A percentile compares a stretch with the other conserved stretches of the same genome.
Evolutionary conservation across 805 yeast genomes (phyloP).

Genomic region (Kuraishia floccosa): DNA sequence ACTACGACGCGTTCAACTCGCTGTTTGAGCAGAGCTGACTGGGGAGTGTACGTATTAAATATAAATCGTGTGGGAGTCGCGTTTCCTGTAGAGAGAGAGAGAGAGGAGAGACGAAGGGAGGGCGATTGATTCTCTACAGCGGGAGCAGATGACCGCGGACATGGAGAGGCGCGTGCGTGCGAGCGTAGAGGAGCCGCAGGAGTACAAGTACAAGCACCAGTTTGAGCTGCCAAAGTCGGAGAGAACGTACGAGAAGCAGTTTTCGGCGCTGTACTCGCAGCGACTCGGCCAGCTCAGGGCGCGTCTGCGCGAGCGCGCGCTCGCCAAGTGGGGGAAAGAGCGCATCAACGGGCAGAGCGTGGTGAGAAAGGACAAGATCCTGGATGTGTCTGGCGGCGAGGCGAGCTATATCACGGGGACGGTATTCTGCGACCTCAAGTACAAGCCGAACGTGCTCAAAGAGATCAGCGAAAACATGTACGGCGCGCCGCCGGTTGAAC

Average conservation of each 20-base stretch:
- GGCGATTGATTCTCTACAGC: too few relatives aligned
- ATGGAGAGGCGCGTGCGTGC: too few relatives aligned
- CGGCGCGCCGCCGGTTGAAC: conserved; percentile 29
- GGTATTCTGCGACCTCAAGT: conserved; percentile 69
- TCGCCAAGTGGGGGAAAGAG: conserved; percentile 26
- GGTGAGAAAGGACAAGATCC: conserved; percentile 29
- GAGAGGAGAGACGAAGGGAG: too few relatives aligned
- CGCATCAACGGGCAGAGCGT: conserved; percentile 21
- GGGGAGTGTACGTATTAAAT: too few relatives aligned
- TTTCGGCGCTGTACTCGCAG: conserved; percentile 41
- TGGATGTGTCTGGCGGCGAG: conserved; percentile 52
- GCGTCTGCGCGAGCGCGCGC: conserved; percentile 31
- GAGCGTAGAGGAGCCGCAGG: too few relatives aligned
- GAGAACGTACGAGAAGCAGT: conserved; percentile 44
- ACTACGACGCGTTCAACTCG: conserved; percentile 69
- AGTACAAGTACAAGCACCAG: too few relatives aligned
- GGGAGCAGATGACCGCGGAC: too few relatives aligned
- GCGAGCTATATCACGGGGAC: conserved; percentile 85
- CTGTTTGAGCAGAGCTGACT: too few relatives aligned
- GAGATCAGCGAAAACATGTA: conserved; percentile 61
- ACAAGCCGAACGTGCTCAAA: conserved; percentile 73
- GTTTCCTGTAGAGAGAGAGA: too few relatives aligned
- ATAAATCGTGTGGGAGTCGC: too few relatives aligned
- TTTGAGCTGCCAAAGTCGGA: conserved; percentile 1
- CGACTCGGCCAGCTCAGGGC: conserved; percentile 38